Conservation (phyloP, 2,329 filamentous ascomycete species). For the Verticillium longisporum region DNA sequence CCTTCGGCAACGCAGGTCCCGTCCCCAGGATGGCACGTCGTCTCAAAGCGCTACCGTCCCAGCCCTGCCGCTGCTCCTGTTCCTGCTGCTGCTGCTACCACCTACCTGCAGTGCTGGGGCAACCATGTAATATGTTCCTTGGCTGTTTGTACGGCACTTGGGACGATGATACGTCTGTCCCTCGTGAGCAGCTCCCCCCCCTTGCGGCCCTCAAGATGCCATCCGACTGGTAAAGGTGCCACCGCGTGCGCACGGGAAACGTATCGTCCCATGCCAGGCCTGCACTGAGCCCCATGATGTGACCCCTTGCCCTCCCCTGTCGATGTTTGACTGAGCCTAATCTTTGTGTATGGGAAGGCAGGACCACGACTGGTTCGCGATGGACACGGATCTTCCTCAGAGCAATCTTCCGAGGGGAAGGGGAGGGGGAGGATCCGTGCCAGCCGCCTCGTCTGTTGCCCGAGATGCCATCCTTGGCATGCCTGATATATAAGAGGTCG, state of each 20-base stretch:
- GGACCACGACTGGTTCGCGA: background rate
- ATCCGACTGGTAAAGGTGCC: background rate
- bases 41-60: background rate
- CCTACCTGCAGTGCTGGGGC: too few relatives aligned
- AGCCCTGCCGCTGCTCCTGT: background rate
- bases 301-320: background rate
- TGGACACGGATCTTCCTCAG: background rate
- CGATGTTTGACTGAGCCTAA: background rate
- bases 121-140: background rate
- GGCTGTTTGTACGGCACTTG: background rate
- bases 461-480: slow-evolving; percentile 6
- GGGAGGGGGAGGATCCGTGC: background rate
- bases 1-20: background rate
- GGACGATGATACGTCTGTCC: background rate
- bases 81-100: too few relatives aligned
- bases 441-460: background rate
- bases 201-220: background rate
- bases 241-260: background rate
- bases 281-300: background rate
- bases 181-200: background rate
- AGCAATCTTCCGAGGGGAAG: background rate
- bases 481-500: slow-evolving; percentile 29
- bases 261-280: background rate
- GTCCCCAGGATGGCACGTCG: background rate
- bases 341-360: background rate